These are phyloP conservation scores for Penicillium steckii DNA, from an alignment of 495 filamentous ascomycete genomes.

Conservation along the genomic window DNA sequence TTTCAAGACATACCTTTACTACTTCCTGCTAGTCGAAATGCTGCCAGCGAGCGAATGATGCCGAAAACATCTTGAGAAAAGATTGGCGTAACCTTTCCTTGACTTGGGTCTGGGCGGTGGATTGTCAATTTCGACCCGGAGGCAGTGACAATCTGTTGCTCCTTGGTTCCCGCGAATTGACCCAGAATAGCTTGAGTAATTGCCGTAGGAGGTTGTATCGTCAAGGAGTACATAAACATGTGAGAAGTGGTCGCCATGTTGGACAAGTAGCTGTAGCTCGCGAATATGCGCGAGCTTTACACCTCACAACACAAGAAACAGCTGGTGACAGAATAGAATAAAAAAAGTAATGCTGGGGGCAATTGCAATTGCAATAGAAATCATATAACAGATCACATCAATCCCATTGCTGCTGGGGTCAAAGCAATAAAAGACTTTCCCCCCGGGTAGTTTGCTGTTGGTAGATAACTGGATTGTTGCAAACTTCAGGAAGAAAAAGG, in stretches of 20 bases:
- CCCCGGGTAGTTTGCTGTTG: background rate
- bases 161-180: slow-evolving; percentile 90
- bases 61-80: slow-evolving; percentile 93
- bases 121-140: slow-evolving; percentile 88
- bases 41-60: slow-evolving; percentile 82
- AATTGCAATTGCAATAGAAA: slow-evolving; percentile 34
- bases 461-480: too few species aligned
- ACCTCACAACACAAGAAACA: background rate
- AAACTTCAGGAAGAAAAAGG: background rate
- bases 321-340: slow-evolving; percentile 9
- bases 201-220: slow-evolving; percentile 85
- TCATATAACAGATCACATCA: slow-evolving; percentile 29
- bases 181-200: slow-evolving; percentile 88
- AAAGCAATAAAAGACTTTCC: slow-evolving; percentile 13
- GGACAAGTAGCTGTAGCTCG: slow-evolving; percentile 28
- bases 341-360: slow-evolving; percentile 6
- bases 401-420: slow-evolving; percentile 42
- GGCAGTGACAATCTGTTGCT: slow-evolving; percentile 94
- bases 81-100: slow-evolving; percentile 81
- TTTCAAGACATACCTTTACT: slow-evolving; percentile 81
- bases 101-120: slow-evolving; percentile 77
- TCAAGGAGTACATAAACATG: slow-evolving; percentile 97
- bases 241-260: slow-evolving; percentile 95
- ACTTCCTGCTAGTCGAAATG: slow-evolving; percentile 89
- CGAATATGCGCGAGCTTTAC: slow-evolving; percentile 2